These are phyloP conservation scores for Limtongia smithiae DNA, from an alignment of 805 yeast genomes.

Conservation along the genomic window DNA sequence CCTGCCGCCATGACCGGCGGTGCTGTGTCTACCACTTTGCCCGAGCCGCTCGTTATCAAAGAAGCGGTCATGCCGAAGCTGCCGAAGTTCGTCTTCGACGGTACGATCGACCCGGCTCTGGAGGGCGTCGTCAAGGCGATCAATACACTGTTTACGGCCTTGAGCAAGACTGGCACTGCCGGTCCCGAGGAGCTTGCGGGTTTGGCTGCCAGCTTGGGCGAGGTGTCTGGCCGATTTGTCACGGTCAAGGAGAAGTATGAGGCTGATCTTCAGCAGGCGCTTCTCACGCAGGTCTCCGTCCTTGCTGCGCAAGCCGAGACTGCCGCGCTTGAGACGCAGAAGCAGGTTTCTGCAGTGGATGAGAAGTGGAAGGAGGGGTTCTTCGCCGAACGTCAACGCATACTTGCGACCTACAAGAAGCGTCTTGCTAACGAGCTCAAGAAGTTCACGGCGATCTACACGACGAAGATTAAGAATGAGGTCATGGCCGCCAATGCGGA, in stretches of 20 bases:
- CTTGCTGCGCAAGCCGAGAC: slow-evolving; percentile 32
- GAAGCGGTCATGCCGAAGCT: slow-evolving; percentile 24
- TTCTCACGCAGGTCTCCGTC: slow-evolving; percentile 37
- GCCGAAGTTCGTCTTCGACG: slow-evolving; percentile 27
- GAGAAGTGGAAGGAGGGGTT: slow-evolving; percentile 58
- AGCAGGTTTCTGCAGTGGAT: slow-evolving; percentile 45
- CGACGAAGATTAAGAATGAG: slow-evolving; percentile 26
- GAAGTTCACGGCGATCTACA: slow-evolving; percentile 54
- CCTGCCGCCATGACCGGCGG: slow-evolving; percentile 4
- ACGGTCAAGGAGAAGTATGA: slow-evolving; percentile 22
- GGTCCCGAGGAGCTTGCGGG: slow-evolving; percentile 24
- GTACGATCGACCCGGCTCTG: slow-evolving; percentile 32
- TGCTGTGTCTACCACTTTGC: not conserved
- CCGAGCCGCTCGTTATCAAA: slow-evolving; percentile 11
- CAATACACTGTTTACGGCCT: slow-evolving; percentile 29
- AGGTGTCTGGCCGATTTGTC: slow-evolving; percentile 22
- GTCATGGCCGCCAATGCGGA: slow-evolving; percentile 61
- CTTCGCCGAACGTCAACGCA: slow-evolving; percentile 54
- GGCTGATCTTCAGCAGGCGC: slow-evolving; percentile 29
- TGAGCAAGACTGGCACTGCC: slow-evolving; percentile 22
- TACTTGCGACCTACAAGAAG: slow-evolving; percentile 56
- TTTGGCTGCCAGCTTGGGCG: slow-evolving; percentile 24
- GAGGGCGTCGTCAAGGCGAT: slow-evolving; percentile 29
- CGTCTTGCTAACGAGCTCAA: slow-evolving; percentile 62
- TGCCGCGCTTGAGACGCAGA: slow-evolving; percentile 32